Evolutionary conservation across 495 filamentous ascomycete genomes (phyloP).

Genomic region (Penicillium chermesinum): DNA sequence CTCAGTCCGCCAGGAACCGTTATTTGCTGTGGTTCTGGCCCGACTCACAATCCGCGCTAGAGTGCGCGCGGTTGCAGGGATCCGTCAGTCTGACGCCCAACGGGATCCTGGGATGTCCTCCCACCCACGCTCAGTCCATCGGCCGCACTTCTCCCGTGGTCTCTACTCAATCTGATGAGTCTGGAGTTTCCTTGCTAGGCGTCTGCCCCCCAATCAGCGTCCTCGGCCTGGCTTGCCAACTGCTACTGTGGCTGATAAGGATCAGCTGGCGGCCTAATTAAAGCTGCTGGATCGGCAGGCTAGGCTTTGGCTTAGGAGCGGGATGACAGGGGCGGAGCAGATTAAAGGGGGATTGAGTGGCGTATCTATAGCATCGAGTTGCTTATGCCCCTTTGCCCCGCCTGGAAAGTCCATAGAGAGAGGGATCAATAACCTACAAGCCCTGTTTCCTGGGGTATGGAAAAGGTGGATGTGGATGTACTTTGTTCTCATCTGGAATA

Average conservation of each 20-base stretch:
- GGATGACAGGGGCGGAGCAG: background rate
- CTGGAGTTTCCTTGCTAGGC: background rate
- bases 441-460: too few relatives aligned
- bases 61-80: constrained; percentile 10
- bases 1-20: constrained; percentile 19
- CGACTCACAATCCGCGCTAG: constrained; percentile 7
- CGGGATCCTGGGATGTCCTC: background rate
- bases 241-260: too few relatives aligned
- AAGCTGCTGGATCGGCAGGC: background rate
- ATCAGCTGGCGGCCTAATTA: too few relatives aligned
- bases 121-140: background rate
- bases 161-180: background rate
- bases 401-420: too few relatives aligned
- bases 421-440: too few relatives aligned
- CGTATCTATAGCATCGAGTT: background rate
- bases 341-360: background rate
- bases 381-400: too few relatives aligned
- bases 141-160: too few relatives aligned
- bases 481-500: too few relatives aligned
- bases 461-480: too few relatives aligned
- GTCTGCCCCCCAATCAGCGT: background rate
- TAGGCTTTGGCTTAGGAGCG: background rate
- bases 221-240: too few relatives aligned
- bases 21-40: constrained; percentile 22
- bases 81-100: constrained; percentile 7